Evolutionary conservation across 1,284 basidiomycete species (phyloP), one percentile per base, ranked within the genome.

Genomic region (Papiliotrema terrestris): DNA sequence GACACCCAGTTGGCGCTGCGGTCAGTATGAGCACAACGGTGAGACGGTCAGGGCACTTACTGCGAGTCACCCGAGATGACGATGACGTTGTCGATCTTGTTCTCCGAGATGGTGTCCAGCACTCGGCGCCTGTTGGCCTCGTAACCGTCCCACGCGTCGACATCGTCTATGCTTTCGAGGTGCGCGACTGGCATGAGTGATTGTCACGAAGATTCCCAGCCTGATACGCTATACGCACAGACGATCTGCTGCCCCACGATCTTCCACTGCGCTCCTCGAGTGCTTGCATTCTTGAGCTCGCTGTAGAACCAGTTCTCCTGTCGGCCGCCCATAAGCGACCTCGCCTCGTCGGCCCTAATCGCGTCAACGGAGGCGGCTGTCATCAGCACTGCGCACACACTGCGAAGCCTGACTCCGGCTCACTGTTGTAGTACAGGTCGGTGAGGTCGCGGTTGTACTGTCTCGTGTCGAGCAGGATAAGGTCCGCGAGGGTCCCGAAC

Each of bases 101-200:
- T 79, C 38, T 73, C 56, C 61, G 81, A 78, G 23, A 86, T 73
- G 56, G 83, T 80, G 57, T 83, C 77, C 19, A 86, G 78, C 52
- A 86, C 76, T 13, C 83, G 80, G 45, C 78, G 74, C 14, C 84
- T 78, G 71, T 85, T 83, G 17, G 80, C 80, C 6, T 79, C 74
- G 69, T 86, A 86, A 0, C 84, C 84, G 57, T 84, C 83, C 84
- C 84, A 86, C 17, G 82, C 81, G 62, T 85, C 84, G 78, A 80
- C 56, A 47, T 62, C 46, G 48, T 56, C 37, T 50, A 26, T 51
- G 44, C 43, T 17, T 42, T 52, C 23, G 46, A 36, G 26, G 41
- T 57, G 55, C 20, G 56, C 52, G 48, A 60, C 55, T 56, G 45
- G 3, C 3, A 19, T 39, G 22, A 36, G 17, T 17, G 15, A n/a